Evolutionary conservation across 495 filamentous ascomycete species (phyloP).

Genomic region (Saxophila tyrrhenica): DNA sequence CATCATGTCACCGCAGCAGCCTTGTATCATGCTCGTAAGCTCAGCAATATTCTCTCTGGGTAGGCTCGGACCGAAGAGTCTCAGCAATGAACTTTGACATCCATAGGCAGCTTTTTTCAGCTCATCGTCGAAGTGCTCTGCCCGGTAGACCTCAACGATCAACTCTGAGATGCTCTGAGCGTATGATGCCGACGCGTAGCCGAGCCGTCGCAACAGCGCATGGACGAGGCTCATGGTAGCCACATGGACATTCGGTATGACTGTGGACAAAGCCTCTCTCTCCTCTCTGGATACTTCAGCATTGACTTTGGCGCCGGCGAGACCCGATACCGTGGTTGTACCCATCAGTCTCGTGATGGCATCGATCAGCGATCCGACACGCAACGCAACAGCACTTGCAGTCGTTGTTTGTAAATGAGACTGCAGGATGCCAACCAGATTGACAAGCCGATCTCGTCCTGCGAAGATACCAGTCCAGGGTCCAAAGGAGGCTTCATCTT

Average conservation of each 20-base stretch:
- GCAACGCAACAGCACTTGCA: constrained; percentile 47
- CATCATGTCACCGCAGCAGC: constrained; percentile 52
- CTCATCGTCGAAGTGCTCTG: constrained; percentile 35
- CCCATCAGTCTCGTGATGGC: constrained; percentile 56
- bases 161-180: constrained; percentile 54
- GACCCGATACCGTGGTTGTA: constrained; percentile 40
- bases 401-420: constrained; percentile 49
- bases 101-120: constrained; percentile 52
- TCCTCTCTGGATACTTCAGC: constrained; percentile 63
- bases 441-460: constrained; percentile 55
- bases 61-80: constrained; percentile 50
- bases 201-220: constrained; percentile 42
- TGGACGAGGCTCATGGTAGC: constrained; percentile 50
- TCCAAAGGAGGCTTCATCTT: constrained; percentile 43
- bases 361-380: constrained; percentile 53
- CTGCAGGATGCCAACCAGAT: constrained; percentile 44
- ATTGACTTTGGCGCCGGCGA: constrained; percentile 18
- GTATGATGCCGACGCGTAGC: constrained; percentile 40
- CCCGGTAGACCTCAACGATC: constrained; percentile 53
- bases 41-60: constrained; percentile 49
- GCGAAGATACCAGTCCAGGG: constrained; percentile 60
- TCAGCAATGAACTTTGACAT: constrained; percentile 41
- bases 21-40: constrained; percentile 44
- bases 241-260: constrained; percentile 61
- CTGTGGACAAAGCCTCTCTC: constrained; percentile 57